phyloP scores from a whole-genome alignment of 805 yeast species.

The Yamadazyma scolyti region DNA sequence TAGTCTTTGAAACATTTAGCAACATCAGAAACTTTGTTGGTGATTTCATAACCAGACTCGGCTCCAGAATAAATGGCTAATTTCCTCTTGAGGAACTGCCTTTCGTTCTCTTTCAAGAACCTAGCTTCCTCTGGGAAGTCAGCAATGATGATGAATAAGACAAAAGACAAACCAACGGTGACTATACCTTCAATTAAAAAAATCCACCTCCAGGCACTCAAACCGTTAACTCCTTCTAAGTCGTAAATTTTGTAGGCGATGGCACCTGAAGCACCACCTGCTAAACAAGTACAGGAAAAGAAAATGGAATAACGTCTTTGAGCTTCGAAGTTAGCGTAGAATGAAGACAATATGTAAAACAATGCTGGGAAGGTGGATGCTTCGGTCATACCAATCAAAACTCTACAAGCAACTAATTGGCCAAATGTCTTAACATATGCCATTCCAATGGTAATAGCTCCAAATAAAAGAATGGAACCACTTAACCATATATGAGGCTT shows the following conservation, averaged over 20 bases:
- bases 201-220: slow-evolving; percentile 49
- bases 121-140: slow-evolving; percentile 72
- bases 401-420: slow-evolving; percentile 58
- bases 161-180: slow-evolving; percentile 30
- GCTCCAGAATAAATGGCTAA: slow-evolving; percentile 37
- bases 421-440: slow-evolving; percentile 61
- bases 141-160: slow-evolving; percentile 49
- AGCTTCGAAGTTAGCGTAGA: slow-evolving; percentile 61
- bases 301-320: slow-evolving; percentile 68
- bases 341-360: slow-evolving; percentile 64
- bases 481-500: slow-evolving; percentile 66
- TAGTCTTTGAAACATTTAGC: slow-evolving; percentile 54
- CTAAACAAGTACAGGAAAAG: slow-evolving; percentile 67
- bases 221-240: slow-evolving; percentile 43
- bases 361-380: slow-evolving; percentile 74
- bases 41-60: slow-evolving; percentile 48
- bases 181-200: slow-evolving; percentile 47
- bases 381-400: slow-evolving; percentile 65
- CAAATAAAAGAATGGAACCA: slow-evolving; percentile 57
- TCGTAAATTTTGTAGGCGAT: slow-evolving; percentile 63
- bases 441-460: slow-evolving; percentile 60
- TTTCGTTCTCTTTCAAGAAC: slow-evolving; percentile 46
- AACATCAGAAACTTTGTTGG: slow-evolving; percentile 45
- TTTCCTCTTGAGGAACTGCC: slow-evolving; percentile 54
- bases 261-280: slow-evolving; percentile 78